Base-by-base conservation (phyloP, 768 basidiomycete genomes). In the Ramaria rubella region DNA sequence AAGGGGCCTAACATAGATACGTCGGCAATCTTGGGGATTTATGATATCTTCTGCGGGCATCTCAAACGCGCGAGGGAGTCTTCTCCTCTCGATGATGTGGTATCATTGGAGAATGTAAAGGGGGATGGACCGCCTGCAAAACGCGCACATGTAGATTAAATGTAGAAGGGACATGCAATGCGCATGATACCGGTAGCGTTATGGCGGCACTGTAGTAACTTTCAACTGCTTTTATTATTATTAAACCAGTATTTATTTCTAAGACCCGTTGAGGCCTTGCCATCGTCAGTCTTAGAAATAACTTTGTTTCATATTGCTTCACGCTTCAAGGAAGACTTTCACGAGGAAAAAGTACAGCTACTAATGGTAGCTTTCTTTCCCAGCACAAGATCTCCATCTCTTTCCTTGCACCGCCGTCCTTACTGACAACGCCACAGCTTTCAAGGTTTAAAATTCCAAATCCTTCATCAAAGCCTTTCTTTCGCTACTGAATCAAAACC, bases 401-500 rank as follows among this genome's bases (percentile, higher is more conserved):
- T 34, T 21, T 30, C 8, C 3, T 23, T 19, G 24, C 21, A 33
- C 21, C 15, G 34, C 19, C 21, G 24, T 70, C 64, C 17, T 51
- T 42, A 43, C 61, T 63, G 2, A 69, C 63, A 38, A 64, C 57
- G 7, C 69, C 67, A 38, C 70, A 70, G 44, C 64, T 67, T 15
- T 62, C 62, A 5, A 70, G 60, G 17, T 58, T 63, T 12, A 70
- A 50, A 5, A 66, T 48, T 50, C 61, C 61, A 61, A 63, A 68
- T 11, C 61, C 38, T 21, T 64, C 55, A n/a, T 46, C 49, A n/a
- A 59, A 60, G 12, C 61, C 45, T 46, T 54, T 59, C 52, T 67
- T 69, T 42, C 68, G 68, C 70, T 70, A 71, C 69, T 70, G 38
- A 33, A 31, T 42, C 31, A 59, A 14, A 59, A 33, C 11, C 6